Base-by-base conservation (phyloP, 192 early-diverging fungal genomes). In the Linnemannia hyalina region DNA sequence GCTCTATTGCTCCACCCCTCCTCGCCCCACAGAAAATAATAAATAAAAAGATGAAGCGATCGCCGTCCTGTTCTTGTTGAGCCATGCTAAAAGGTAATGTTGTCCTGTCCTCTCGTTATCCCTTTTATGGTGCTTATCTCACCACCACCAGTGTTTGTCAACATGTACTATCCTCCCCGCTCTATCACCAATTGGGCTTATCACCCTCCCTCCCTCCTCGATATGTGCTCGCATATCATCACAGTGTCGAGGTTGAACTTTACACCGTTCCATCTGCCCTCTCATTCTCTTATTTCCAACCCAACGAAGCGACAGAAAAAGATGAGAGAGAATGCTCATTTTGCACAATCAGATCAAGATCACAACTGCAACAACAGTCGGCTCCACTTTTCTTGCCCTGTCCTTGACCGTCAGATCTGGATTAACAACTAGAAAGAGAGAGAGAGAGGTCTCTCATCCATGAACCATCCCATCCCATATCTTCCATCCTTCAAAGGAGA, bases 1-100 rank as follows among this genome's bases (percentile, higher is more conserved):
- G n/a, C 35, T 35, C 35, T 35, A 35, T 35, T 35, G 20, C 71
- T 44, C 44, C 47, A 46, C 38, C 32, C 20, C 78, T 70, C 44
- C 44, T 5, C 65, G 16, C 68, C 72, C 72, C 70, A 73, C 68
- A 65, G 42, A 77, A 77, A 77, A n/a, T n/a, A 76, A 76, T 44
- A 44, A 70, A 73, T 73, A 68, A 68, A 68, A 26, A 26, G 26
- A 65, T 60, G 11, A 65, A 16, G 60, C n/a, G 60, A 65, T 32
- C 60, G 57, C 57, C 57, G 22, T 65, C 10, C 4, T 65, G 60
- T 29, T 29, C 10, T 10, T 65, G 60, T 29, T 29, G 26, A 65
- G 11, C 60, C 60, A 65, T 32, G 60, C 60, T 65, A 65, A 35
- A 65, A 35, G 35, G 60, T 65, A 29, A 26, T 60, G 22, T 23